A percentile compares a stretch with the other conserved stretches of the same genome.
phyloP scores from a whole-genome alignment of 352 stramenopile genomes.

The Blastocystis sp. region DNA sequence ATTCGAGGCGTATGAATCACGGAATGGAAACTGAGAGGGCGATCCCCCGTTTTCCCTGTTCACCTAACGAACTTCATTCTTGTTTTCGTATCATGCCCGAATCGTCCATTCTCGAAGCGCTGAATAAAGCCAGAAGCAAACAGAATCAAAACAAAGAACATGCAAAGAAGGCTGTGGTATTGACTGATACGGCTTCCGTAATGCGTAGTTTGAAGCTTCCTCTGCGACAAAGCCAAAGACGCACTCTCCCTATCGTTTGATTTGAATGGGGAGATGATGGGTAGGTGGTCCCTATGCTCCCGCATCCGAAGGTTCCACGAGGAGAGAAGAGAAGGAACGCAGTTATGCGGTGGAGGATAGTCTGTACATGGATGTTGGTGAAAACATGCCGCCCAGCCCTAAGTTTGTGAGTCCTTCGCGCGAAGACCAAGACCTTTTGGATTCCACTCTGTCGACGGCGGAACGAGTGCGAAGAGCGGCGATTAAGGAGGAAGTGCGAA shows the following conservation, averaged over 20 bases:
- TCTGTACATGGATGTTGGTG: not conserved
- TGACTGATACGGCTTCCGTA: not conserved
- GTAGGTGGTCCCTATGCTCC: not conserved
- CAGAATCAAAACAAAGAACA: not conserved
- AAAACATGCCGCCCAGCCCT: not conserved
- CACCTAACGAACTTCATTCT: not conserved
- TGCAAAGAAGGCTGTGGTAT: not conserved
- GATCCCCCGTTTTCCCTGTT: too few relatives aligned
- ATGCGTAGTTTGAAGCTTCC: not conserved
- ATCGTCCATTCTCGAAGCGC: not conserved
- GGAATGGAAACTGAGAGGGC: too few relatives aligned
- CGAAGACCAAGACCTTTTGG: not conserved
- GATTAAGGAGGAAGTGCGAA: conserved; percentile 18
- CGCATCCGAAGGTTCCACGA: not conserved
- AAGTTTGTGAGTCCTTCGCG: not conserved
- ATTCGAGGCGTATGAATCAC: too few relatives aligned
- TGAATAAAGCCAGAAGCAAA: not conserved
- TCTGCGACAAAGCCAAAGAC: not conserved
- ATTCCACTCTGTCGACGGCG: not conserved
- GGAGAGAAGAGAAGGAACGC: not conserved
- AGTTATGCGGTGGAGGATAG: not conserved
- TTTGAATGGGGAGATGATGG: not conserved
- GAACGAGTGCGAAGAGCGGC: too few relatives aligned
- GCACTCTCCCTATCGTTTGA: not conserved
- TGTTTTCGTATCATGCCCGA: not conserved